Percentiles rank a stretch among this genome's conserved stretches.
These are phyloP conservation scores for Jaminaea rosea DNA, from an alignment of 1,284 basidiomycete genomes.

Conservation along the genomic window DNA sequence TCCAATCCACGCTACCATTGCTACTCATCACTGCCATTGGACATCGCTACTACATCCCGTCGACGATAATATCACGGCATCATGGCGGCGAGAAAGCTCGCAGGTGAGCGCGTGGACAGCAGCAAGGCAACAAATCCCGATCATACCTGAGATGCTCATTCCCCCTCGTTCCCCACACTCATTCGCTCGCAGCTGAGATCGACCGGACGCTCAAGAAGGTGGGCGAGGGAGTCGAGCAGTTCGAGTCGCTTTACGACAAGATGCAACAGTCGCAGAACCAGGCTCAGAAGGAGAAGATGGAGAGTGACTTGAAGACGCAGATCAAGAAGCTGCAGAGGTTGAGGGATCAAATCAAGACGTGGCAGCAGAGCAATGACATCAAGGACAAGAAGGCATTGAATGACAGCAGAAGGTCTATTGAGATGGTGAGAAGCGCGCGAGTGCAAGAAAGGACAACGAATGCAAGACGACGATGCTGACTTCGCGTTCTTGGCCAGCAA, in stretches of 20 bases:
- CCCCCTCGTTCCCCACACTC: not conserved
- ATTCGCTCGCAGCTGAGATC: conserved; percentile 35
- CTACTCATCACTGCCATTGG: no score
- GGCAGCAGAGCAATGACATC: conserved; percentile 96
- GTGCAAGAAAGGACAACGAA: no score
- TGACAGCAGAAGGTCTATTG: conserved; percentile 90
- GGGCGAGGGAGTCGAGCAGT: conserved; percentile 45
- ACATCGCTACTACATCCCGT: no score
- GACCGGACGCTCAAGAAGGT: conserved; percentile 46
- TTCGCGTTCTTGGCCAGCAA: conserved; percentile 59
- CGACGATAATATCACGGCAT: no score
- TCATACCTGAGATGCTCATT: not conserved
- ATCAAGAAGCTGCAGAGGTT: conserved; percentile 92
- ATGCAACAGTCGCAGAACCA: conserved; percentile 41
- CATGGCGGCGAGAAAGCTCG: conserved; percentile 45
- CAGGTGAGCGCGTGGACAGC: conserved; percentile 14
- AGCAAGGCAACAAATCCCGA: not conserved
- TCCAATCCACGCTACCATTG: no score
- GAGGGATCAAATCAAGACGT: conserved; percentile 98
- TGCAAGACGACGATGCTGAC: no score
- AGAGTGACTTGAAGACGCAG: conserved; percentile 47
- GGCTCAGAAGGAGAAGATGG: conserved; percentile 47
- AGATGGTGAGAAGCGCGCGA: conserved; percentile 68
- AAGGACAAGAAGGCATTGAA: conserved; percentile 93
- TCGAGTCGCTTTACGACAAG: conserved; percentile 46